Conservation (phyloP, 2,329 filamentous ascomycete genomes). For the Exophiala sp. region DNA sequence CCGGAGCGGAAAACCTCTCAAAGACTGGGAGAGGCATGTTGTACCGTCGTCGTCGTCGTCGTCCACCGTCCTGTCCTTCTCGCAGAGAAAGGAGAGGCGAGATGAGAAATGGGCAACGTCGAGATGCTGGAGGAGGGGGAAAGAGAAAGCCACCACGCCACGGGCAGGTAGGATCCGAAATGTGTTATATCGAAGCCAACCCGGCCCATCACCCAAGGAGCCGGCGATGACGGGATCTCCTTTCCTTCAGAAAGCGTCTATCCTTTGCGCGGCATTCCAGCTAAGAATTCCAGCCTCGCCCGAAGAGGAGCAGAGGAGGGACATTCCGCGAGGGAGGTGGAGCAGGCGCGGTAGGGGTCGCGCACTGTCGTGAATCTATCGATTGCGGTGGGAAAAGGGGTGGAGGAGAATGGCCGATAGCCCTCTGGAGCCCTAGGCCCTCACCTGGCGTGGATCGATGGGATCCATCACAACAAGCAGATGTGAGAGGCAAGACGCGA, state of each 20-base stretch:
- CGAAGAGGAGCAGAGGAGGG: slow-evolving; percentile 5
- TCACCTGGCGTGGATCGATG: too few relatives aligned
- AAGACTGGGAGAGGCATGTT: slow-evolving; percentile 19
- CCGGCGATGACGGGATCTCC: slow-evolving; percentile 3
- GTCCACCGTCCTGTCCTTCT: too few relatives aligned
- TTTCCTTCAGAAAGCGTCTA: slow-evolving; percentile 12
- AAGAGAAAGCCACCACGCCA: slow-evolving; percentile 5
- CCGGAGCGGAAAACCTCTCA: slow-evolving; percentile 19
- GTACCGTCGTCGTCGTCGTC: not conserved
- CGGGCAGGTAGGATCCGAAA: slow-evolving; percentile 2
- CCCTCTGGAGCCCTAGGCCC: not conserved
- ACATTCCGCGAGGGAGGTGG: slow-evolving; percentile 2
- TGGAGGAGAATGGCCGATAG: not conserved
- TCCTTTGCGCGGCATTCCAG: slow-evolving; percentile 12
- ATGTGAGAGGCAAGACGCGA: not conserved
- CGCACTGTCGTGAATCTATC: too few relatives aligned
- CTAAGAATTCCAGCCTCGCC: slow-evolving; percentile 16
- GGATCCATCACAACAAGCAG: not conserved
- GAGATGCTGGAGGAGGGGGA: not conserved
- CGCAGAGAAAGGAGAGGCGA: not conserved
- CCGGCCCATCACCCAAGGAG: not conserved
- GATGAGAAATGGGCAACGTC: not conserved
- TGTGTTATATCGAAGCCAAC: slow-evolving; percentile 15
- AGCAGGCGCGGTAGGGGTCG: not conserved
- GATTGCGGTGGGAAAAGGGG: not conserved